Base-by-base conservation (phyloP, 2,329 filamentous ascomycete species). In the Mariannaea elegans region DNA sequence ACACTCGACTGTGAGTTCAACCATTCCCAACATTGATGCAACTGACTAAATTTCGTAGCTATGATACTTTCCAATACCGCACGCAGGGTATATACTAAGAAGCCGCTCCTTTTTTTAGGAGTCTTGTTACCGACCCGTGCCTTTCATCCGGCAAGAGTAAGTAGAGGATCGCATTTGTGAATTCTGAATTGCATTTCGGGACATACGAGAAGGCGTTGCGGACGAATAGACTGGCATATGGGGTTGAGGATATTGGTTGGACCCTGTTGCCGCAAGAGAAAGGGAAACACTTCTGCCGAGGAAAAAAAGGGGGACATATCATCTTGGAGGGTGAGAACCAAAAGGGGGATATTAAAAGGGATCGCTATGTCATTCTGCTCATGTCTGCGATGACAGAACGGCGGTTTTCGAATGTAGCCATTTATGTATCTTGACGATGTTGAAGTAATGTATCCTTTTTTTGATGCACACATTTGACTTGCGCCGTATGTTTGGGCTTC, bases 21-120 rank as follows among this genome's bases (percentile, higher is more conserved):
- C n/a, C n/a, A n/a, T n/a, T n/a, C n/a, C n/a, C n/a, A n/a, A n/a
- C n/a, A n/a, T n/a, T n/a, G 16, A 13, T 42, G 16, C 6, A 12
- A 8, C 63, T 67, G 31, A 68, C 62, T 2, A 14, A 7, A 31
- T 13, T 3, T n/a, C 9, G 9, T 39, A 92, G 90, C 77, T 93
- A 93, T 72, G 90, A 93, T 77, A 92, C 90, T 63, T 94, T 93
- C 80, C 91, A 94, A 80, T 94, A 94, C 78, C 87, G 92, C 72
- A 94, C 92, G 32, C 91, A 94, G 77, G 92, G 91, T 67, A 94
- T 94, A 77, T 94, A 94, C 77, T 94, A 85, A 65, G 52, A 47
- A 44, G 54, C n/a, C 21, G 42, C 12, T 47, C 36, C 21, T 55
- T 50, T 21, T 16, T 44, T 50, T 27, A 5, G 5, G 24, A 9